phyloP scores from a whole-genome alignment of 208 protist species.

The Herpetomonas samuelpessoai region DNA sequence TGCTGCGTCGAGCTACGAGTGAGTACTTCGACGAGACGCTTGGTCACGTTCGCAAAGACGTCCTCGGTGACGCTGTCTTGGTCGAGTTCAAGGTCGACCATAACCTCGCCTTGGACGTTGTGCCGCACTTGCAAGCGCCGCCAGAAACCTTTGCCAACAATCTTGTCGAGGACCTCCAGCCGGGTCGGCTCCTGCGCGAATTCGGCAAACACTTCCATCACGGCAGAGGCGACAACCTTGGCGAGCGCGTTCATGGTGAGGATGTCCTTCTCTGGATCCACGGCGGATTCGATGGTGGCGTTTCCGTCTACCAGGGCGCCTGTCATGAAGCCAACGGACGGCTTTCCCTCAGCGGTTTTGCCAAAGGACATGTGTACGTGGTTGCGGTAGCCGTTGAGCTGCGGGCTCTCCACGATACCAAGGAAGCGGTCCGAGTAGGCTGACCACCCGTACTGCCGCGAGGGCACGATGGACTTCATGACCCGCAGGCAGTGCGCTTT shows the following conservation, averaged over 20 bases:
- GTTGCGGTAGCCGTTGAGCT: constrained; percentile 87
- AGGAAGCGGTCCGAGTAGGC: constrained; percentile 38
- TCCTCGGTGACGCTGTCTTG: constrained; percentile 23
- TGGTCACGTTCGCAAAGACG: constrained; percentile 34
- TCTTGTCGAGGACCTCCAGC: constrained; percentile 76
- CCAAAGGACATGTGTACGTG: constrained; percentile 91
- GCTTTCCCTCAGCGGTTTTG: constrained; percentile 35
- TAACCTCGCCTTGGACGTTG: constrained; percentile 82
- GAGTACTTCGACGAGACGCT: constrained; percentile 31
- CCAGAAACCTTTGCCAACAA: constrained; percentile 84
- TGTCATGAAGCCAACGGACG: constrained; percentile 63
- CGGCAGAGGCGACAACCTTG: constrained; percentile 39
- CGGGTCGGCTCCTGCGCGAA: constrained; percentile 35
- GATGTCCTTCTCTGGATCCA: constrained; percentile 36
- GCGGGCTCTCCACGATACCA: constrained; percentile 72
- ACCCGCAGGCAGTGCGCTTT: constrained; percentile 62
- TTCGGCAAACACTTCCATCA: constrained; percentile 41
- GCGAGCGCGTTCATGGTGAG: constrained; percentile 68
- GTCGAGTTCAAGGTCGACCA: constrained; percentile 78
- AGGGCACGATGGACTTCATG: constrained; percentile 45
- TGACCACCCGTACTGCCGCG: constrained; percentile 27
- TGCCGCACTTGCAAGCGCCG: constrained; percentile 87
- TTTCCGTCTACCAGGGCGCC: constrained; percentile 77
- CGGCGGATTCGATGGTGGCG: constrained; percentile 51
- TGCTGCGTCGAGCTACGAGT: constrained; percentile 15